Conservation (phyloP, 176 grass and related monocot genomes). For the Hsuehochloa calcarea region DNA sequence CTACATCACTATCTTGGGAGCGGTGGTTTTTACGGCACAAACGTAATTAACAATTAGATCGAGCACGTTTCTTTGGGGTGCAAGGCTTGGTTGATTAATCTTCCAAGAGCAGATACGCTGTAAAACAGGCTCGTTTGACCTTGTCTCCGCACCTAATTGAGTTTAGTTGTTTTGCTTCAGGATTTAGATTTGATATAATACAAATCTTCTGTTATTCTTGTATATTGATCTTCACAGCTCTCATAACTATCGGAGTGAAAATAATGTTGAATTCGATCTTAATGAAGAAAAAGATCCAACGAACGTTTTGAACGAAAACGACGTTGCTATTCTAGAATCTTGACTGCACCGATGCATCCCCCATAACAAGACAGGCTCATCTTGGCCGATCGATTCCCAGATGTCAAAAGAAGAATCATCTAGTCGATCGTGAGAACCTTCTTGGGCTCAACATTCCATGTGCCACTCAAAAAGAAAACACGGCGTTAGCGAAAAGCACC, state of each 20-base stretch:
- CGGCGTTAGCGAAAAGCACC: background rate
- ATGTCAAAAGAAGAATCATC: background rate
- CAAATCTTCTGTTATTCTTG: too few species aligned
- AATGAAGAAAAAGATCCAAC: too few species aligned
- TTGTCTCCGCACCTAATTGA: background rate
- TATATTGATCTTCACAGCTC: too few species aligned
- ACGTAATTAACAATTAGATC: background rate
- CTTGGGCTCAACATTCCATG: background rate
- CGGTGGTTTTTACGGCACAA: background rate
- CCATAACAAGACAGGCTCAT: background rate
- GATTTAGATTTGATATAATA: too few species aligned
- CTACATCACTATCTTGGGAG: background rate
- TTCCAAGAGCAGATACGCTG: too few species aligned
- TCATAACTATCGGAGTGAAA: too few species aligned
- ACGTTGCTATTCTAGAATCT: background rate
- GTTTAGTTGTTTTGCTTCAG: too few species aligned
- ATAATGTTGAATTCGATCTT: too few species aligned
- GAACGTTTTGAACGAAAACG: too few species aligned
- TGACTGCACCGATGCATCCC: background rate
- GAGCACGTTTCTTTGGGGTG: background rate
- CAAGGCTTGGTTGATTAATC: background rate
- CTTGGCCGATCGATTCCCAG: background rate
- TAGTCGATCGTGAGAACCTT: constrained; percentile 10
- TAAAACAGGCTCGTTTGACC: background rate
- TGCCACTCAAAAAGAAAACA: background rate